phyloP scores from a whole-genome alignment of 352 stramenopile genomes.

The Phytophthora quininea region DNA sequence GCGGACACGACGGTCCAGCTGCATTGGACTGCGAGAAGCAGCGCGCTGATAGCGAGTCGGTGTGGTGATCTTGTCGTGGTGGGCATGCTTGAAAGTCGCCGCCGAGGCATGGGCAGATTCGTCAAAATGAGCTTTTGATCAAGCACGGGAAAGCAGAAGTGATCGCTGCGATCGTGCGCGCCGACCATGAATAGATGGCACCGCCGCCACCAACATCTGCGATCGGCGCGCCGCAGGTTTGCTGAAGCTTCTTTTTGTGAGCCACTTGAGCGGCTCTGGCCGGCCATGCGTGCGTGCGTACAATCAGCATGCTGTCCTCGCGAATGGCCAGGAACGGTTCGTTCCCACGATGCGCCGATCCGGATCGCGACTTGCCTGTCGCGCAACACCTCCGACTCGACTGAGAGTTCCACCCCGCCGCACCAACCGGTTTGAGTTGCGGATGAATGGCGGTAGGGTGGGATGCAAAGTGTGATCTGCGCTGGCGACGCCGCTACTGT shows the following conservation, averaged over 20 bases:
- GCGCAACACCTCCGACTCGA: neutral
- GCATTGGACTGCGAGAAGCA: conserved; percentile 8
- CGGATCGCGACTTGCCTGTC: conserved; percentile 1
- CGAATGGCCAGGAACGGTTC: neutral
- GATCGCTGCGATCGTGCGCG: neutral
- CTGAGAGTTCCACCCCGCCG: neutral
- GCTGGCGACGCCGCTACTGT: neutral
- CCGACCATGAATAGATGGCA: neutral
- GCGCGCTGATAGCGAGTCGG: neutral
- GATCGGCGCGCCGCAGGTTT: neutral
- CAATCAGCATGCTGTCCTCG: neutral
- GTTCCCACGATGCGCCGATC: neutral
- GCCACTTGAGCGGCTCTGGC: neutral
- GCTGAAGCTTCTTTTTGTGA: neutral
- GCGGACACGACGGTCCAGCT: conserved; percentile 16
- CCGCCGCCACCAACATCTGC: neutral
- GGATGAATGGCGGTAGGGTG: neutral
- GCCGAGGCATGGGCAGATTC: neutral
- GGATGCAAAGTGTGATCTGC: neutral
- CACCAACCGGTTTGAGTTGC: neutral
- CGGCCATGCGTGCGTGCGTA: neutral
- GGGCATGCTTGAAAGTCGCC: neutral
- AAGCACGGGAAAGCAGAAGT: neutral
- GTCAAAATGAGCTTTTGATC: neutral
- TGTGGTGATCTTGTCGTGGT: neutral